These are phyloP conservation scores for Boletus patriciae DNA, from an alignment of 768 basidiomycete genomes.

Conservation along the genomic window DNA sequence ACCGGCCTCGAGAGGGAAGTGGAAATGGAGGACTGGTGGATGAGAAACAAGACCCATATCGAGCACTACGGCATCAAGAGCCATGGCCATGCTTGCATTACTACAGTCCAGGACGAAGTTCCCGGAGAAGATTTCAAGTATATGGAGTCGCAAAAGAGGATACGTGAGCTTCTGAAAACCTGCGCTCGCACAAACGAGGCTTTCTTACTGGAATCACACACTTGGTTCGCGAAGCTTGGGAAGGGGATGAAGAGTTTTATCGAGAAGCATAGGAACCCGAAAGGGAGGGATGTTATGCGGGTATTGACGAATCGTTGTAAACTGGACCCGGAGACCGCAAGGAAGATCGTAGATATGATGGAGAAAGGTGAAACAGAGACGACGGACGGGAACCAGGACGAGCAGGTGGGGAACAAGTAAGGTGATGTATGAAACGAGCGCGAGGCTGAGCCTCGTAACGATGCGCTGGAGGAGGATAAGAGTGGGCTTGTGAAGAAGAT, in stretches of 20 bases:
- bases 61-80: conserved; percentile 24
- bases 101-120: conserved; percentile 26
- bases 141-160: conserved; percentile 19
- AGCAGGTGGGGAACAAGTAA: background rate
- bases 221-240: conserved; percentile 20
- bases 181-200: conserved; percentile 15
- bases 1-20: conserved; percentile 41
- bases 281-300: conserved; percentile 16
- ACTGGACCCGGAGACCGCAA: conserved; percentile 28
- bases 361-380: conserved; percentile 8
- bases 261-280: conserved; percentile 12
- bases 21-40: conserved; percentile 39
- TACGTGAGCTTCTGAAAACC: conserved; percentile 19
- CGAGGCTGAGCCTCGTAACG: too few relatives aligned
- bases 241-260: conserved; percentile 18
- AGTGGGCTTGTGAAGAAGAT: too few relatives aligned
- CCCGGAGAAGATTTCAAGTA: conserved; percentile 24
- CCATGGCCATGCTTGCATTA: conserved; percentile 35
- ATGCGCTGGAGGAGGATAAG: too few relatives aligned
- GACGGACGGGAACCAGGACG: background rate
- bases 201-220: conserved; percentile 13
- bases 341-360: conserved; percentile 24
- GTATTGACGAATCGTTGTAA: conserved; percentile 27
- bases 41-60: conserved; percentile 26
- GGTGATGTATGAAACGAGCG: too few relatives aligned